Evolutionary conservation across 208 protist genomes (phyloP).

Genomic region (Trichomonas tenax): DNA sequence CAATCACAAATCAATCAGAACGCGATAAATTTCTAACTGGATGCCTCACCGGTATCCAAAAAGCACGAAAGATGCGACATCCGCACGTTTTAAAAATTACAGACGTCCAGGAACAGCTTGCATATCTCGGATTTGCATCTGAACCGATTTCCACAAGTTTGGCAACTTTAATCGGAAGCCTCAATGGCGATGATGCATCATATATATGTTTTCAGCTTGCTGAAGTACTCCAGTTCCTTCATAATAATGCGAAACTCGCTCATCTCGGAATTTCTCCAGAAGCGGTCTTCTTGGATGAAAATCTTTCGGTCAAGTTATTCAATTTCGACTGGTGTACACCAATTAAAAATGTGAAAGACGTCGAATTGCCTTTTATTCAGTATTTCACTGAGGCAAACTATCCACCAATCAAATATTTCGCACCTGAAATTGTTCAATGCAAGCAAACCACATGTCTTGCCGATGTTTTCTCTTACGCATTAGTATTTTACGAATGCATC

Average conservation of each 20-base stretch:
- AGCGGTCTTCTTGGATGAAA: background rate
- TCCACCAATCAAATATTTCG: background rate
- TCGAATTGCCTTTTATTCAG: background rate
- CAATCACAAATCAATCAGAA: background rate
- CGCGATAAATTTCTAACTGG: background rate
- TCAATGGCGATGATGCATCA: background rate
- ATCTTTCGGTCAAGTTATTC: background rate
- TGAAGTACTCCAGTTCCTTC: background rate
- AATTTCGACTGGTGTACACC: background rate
- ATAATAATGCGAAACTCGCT: background rate
- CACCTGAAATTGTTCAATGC: background rate
- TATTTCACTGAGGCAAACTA: background rate
- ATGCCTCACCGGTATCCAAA: background rate
- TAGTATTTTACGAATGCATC: background rate
- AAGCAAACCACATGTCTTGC: background rate
- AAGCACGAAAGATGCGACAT: background rate
- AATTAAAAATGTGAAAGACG: background rate
- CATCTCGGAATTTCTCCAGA: background rate
- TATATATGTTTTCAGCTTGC: background rate
- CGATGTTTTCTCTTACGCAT: conserved; percentile 11
- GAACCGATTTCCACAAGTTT: background rate
- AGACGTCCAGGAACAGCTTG: background rate
- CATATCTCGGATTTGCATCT: background rate
- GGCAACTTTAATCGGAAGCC: background rate
- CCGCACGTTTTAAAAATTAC: background rate